Conservation (phyloP, 2,329 filamentous ascomycete genomes). For the Arthrobotrys sinensis region DNA sequence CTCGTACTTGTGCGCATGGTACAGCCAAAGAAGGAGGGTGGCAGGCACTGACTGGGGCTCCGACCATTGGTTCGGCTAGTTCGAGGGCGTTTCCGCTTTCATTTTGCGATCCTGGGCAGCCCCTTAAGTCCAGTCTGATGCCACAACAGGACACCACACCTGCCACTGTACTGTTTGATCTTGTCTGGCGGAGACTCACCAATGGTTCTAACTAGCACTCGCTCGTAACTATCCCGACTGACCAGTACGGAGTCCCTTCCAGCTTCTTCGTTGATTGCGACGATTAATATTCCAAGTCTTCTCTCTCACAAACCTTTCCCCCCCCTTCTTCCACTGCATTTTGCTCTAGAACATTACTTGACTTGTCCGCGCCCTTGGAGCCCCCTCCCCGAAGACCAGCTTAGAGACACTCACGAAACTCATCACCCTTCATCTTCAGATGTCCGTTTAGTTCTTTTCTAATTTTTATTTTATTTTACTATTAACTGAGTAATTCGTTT, state of each 20-base stretch:
- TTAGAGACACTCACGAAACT: too few species aligned
- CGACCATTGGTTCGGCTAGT: conserved; percentile 11
- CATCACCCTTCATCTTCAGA: too few species aligned
- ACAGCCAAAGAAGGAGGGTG: neutral
- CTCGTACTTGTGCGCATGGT: neutral
- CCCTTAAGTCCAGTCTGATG: conserved; percentile 9
- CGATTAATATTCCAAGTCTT: neutral
- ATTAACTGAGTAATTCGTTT: too few species aligned
- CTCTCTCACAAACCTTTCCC: neutral
- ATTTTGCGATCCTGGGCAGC: conserved; percentile 21
- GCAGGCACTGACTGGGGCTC: too few species aligned
- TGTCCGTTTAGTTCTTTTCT: too few species aligned
- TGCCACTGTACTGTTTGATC: conserved; percentile 25
- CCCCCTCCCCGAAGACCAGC: too few species aligned
- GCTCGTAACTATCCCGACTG: too few species aligned
- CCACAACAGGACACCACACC: conserved; percentile 11
- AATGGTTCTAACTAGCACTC: neutral
- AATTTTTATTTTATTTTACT: too few species aligned
- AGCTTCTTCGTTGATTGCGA: neutral
- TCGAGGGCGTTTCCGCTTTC: conserved; percentile 2
- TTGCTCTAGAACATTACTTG: too few species aligned
- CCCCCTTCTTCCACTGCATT: too few species aligned
- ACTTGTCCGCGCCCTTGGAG: too few species aligned
- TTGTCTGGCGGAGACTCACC: neutral
- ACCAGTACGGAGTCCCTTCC: neutral